Evolutionary conservation across 805 yeast species (phyloP).

Genomic region (Henningerozyma blattae): DNA sequence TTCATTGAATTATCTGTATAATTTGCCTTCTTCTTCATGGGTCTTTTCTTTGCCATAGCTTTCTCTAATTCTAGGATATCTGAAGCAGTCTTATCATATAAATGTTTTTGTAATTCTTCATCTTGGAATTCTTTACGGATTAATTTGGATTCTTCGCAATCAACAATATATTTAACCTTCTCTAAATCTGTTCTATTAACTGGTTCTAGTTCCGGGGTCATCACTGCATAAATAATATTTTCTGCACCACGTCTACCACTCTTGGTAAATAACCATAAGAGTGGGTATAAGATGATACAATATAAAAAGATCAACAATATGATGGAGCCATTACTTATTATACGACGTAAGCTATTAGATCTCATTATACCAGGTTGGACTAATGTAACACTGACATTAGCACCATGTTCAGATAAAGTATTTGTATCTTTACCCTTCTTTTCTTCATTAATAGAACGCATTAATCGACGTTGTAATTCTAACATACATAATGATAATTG

Average conservation of each 20-base stretch:
- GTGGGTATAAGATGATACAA: conserved; percentile 53
- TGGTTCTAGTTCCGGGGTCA: conserved; percentile 57
- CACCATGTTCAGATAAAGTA: conserved; percentile 25
- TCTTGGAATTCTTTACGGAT: conserved; percentile 57
- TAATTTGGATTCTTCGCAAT: conserved; percentile 45
- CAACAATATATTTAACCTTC: conserved; percentile 41
- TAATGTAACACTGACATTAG: conserved; percentile 56
- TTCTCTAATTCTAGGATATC: conserved; percentile 53
- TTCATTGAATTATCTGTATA: neutral
- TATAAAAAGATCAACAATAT: conserved; percentile 48
- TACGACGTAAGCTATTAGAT: conserved; percentile 73
- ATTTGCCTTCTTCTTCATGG: conserved; percentile 22
- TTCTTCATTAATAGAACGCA: conserved; percentile 52
- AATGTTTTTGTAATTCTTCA: conserved; percentile 41
- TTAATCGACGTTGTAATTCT: conserved; percentile 61
- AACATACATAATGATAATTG: conserved; percentile 63
- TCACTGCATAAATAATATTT: conserved; percentile 53
- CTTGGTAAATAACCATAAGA: conserved; percentile 74
- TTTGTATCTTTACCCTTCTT: conserved; percentile 12
- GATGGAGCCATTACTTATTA: conserved; percentile 64
- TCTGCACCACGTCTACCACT: conserved; percentile 73
- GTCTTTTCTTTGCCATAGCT: conserved; percentile 57
- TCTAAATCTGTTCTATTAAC: conserved; percentile 46
- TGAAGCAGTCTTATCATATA: conserved; percentile 51
- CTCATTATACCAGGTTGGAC: conserved; percentile 93